Conservation (phyloP, 306 rosid genomes). For the Trifolium dubium region DNA sequence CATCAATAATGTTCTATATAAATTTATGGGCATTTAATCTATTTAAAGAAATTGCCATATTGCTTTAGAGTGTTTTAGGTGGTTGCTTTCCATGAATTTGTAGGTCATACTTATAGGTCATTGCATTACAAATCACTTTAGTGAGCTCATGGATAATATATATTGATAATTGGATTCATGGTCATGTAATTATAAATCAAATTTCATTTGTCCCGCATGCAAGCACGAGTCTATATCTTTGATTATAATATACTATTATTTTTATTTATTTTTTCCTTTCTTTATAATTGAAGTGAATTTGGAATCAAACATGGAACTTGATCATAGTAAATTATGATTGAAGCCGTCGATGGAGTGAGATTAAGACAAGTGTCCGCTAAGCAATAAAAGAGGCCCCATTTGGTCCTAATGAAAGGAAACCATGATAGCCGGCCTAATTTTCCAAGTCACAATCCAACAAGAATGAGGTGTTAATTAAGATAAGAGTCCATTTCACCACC, state of each 20-base stretch:
- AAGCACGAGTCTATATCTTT: constrained; percentile 6
- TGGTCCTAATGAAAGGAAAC: constrained; percentile 57
- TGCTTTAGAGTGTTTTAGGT: constrained; percentile 1
- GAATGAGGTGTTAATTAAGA: constrained; percentile 28
- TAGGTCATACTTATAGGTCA: not conserved
- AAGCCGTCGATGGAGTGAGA: constrained; percentile 32
- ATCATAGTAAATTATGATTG: constrained; percentile 14
- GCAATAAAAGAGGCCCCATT: constrained; percentile 29
- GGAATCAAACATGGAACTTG: constrained; percentile 33
- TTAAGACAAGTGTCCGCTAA: constrained; percentile 40
- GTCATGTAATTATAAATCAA: constrained; percentile 6
- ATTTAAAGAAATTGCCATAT: not conserved
- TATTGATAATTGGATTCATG: constrained; percentile 5
- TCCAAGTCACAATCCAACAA: constrained; percentile 50
- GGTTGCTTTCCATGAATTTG: not conserved
- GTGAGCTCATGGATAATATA: not conserved
- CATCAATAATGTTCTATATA: not conserved
- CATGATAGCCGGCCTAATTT: constrained; percentile 46
- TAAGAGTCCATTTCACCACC: constrained; percentile 28
- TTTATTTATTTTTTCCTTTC: not conserved
- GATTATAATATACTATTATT: not conserved
- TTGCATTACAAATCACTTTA: constrained; percentile 12
- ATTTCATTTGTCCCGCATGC: constrained; percentile 24
- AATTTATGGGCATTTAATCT: not conserved
- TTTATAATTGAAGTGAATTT: not conserved